Percentiles rank a stretch among this genome's conserved stretches.
Evolutionary conservation across 2,329 filamentous ascomycete species (phyloP).

Genomic region (Fusarium circinatum): DNA sequence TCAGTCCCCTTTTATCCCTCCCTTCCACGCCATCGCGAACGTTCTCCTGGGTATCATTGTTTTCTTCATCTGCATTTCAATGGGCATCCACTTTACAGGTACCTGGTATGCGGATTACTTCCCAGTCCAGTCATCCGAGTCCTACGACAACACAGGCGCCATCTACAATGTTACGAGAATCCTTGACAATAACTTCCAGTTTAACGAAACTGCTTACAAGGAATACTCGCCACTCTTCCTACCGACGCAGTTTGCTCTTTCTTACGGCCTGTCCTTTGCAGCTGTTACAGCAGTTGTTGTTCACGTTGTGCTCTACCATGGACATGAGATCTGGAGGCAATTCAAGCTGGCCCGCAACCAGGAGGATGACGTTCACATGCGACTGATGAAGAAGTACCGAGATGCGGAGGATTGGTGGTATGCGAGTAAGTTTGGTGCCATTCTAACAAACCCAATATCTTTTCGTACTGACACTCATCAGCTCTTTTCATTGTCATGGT

Average conservation of each 20-base stretch:
- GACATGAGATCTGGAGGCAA: constrained; percentile 64
- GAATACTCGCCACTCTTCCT: constrained; percentile 74
- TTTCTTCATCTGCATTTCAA: constrained; percentile 67
- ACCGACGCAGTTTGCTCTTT: constrained; percentile 68
- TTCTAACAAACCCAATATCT: constrained; percentile 39
- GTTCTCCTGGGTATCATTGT: constrained; percentile 62
- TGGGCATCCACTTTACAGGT: constrained; percentile 67
- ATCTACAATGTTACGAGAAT: constrained; percentile 71
- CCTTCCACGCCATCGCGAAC: constrained; percentile 66
- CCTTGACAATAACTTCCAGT: constrained; percentile 63
- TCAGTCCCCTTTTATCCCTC: constrained; percentile 61
- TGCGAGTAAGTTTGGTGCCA: constrained; percentile 54
- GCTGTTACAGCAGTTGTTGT: constrained; percentile 70
- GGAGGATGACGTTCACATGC: constrained; percentile 69
- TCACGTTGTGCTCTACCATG: constrained; percentile 66
- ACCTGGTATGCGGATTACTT: constrained; percentile 69
- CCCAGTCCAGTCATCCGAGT: constrained; percentile 68
- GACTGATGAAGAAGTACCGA: constrained; percentile 69
- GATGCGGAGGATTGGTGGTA: constrained; percentile 72
- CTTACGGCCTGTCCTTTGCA: constrained; percentile 74
- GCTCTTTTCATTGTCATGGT: constrained; percentile 64
- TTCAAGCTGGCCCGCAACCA: constrained; percentile 65
- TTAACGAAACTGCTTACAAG: constrained; percentile 70
- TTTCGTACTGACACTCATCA: constrained; percentile 26
- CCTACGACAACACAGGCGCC: constrained; percentile 71